Evolutionary conservation across 257 asterid species (phyloP).

Genomic region (Solanum arcanum): DNA sequence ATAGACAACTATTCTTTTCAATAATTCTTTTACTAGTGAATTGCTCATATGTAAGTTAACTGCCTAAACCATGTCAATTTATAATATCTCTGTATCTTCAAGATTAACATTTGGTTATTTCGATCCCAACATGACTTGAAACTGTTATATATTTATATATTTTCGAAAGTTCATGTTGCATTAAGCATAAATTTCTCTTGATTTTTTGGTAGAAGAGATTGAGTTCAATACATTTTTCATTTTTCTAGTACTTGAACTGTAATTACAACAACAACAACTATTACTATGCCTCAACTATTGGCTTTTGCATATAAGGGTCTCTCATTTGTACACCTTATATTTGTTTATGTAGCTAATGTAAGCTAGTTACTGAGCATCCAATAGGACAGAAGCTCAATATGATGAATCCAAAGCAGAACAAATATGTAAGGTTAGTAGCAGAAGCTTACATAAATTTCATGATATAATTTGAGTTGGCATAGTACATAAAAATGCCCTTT

Average conservation of each 20-base stretch:
- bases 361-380: neutral
- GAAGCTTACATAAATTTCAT: too few species aligned
- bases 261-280: neutral
- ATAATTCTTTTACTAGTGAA: neutral
- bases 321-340: neutral
- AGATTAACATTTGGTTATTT: neutral
- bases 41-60: neutral
- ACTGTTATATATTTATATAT: neutral
- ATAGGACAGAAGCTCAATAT: neutral
- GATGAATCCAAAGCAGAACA: slow-evolving; percentile 9
- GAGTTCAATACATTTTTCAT: neutral
- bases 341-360: neutral
- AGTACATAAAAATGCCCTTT: too few species aligned
- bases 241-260: neutral
- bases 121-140: neutral
- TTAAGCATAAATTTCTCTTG: neutral
- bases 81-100: neutral
- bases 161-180: neutral
- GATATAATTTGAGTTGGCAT: neutral
- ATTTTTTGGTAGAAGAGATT: neutral
- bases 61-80: neutral
- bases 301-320: neutral
- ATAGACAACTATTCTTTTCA: neutral
- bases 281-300: neutral
- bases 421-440: slow-evolving; percentile 9